A percentile compares a stretch with the other conserved stretches of the same genome.
Conservation (phyloP, 192 early-diverging fungal species). For the Podila clonocystis region DNA sequence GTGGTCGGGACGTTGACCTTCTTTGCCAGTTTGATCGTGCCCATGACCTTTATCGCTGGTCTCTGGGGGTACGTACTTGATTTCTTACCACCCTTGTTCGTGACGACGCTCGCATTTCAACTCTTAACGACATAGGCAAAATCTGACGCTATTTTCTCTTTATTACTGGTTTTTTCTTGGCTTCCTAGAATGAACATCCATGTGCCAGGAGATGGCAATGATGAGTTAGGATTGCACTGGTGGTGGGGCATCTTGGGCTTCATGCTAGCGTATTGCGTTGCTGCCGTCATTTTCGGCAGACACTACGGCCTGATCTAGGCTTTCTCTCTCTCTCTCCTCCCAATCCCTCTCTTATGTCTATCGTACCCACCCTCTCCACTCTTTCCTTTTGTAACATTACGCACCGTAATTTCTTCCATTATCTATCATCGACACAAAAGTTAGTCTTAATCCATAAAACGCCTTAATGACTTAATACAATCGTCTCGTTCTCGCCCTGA, state of each 20-base stretch:
- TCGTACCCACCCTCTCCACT: too few relatives aligned
- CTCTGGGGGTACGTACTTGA: conserved; percentile 57
- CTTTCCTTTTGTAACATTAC: background rate
- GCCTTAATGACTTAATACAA: too few relatives aligned
- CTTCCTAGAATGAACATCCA: conserved; percentile 63
- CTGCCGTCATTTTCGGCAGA: conserved; percentile 31
- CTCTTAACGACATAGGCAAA: background rate
- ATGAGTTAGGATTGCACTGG: conserved; percentile 21
- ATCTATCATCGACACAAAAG: background rate
- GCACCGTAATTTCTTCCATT: background rate
- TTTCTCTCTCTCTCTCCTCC: background rate
- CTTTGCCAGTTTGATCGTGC: conserved; percentile 62
- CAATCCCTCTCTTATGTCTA: background rate
- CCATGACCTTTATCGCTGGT: conserved; percentile 71
- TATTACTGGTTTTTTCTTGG: background rate
- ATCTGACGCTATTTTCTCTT: background rate
- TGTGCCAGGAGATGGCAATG: conserved; percentile 63
- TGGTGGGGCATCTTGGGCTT: conserved; percentile 18
- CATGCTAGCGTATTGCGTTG: conserved; percentile 31
- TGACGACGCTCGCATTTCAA: background rate
- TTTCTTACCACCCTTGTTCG: background rate
- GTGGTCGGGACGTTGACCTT: conserved; percentile 59
- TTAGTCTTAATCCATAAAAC: too few relatives aligned
- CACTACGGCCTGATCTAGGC: conserved; percentile 38
- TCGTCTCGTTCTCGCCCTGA: too few relatives aligned